Evolutionary conservation across 2,329 filamentous ascomycete genomes (phyloP), one percentile per base, ranked within the genome.

Genomic region (Whalleya microplaca): DNA sequence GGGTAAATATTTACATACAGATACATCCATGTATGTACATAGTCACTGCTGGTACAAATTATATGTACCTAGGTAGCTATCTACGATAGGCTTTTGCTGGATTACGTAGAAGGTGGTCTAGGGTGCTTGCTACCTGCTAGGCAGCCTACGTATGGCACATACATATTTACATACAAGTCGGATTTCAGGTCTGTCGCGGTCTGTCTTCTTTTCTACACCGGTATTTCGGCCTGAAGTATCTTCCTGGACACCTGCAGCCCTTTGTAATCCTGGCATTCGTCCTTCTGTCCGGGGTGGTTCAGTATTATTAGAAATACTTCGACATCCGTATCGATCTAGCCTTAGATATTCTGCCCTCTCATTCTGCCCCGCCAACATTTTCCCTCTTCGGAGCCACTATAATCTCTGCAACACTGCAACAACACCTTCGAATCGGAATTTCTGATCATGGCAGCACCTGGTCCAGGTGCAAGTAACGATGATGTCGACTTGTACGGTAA

Each of bases 401-500:
- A 61, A 57, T 55, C 48, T 59, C 58, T 59, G 52, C 51, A 51
- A 44, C 48, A 32, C 53, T 56, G 48, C 32, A 44, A 29, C 49
- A 48, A 27, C 37, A 50, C 51, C 43, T 41, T 20, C 14, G 29
- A 53, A 18, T 46, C 44, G 23, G 29, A 45, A 58, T 42, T 51
- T 46, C 51, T 49, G 23, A 66, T 21, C 50, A 71, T 71, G 69
- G 66, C 68, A 41, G 51, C 64, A 51, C 62, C 64, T 45, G 67
- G 66, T 45, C 53, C 64, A 40, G 64, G 58, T 58, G 61, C 59
- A 27, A 65, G 54, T 29, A 56, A 51, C 51, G 82, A 80, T 63
- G 82, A 85, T 62, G 67, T 80, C 61, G 84, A 88, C 70, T 80
- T 88, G 68, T 88, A 88, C 66, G 75, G 77, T 78, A 67, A 61